These are phyloP conservation scores for Exophiala spinifera DNA, from an alignment of 2,329 filamentous ascomycete genomes.

Conservation along the genomic window DNA sequence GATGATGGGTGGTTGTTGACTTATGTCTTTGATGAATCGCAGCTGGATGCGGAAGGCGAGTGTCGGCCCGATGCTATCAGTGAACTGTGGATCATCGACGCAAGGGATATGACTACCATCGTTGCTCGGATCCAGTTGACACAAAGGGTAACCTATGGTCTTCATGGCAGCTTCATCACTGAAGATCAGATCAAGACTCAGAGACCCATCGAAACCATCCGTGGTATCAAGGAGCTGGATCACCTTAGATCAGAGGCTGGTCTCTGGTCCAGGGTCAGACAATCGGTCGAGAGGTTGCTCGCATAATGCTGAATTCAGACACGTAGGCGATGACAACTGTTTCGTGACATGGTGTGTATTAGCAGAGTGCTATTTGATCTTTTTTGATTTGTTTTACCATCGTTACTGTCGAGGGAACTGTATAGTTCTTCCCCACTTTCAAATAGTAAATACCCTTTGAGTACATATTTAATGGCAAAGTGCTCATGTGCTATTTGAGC, in stretches of 20 bases:
- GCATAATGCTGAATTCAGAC: constrained; percentile 4
- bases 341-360: too few species aligned
- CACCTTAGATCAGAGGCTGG: not conserved
- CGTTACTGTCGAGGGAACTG: too few species aligned
- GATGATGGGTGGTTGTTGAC: constrained; percentile 67
- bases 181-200: constrained; percentile 53
- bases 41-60: constrained; percentile 53
- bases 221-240: constrained; percentile 18
- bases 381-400: too few species aligned
- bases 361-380: too few species aligned
- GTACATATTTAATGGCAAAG: too few species aligned
- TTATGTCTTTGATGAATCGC: constrained; percentile 67
- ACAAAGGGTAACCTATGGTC: constrained; percentile 66
- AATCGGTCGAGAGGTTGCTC: constrained; percentile 8
- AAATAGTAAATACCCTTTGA: too few species aligned
- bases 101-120: constrained; percentile 59
- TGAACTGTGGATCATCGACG: constrained; percentile 68
- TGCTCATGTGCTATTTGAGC: too few species aligned
- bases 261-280: constrained; percentile 11
- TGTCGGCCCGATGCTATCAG: constrained; percentile 48
- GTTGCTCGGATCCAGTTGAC: constrained; percentile 59
- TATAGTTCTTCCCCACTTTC: too few species aligned
- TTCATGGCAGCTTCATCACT: constrained; percentile 63
- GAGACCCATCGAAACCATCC: constrained; percentile 37
- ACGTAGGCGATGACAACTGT: not conserved